These are phyloP conservation scores for Letharia columbiana DNA, from an alignment of 495 filamentous ascomycete genomes.

Conservation along the genomic window DNA sequence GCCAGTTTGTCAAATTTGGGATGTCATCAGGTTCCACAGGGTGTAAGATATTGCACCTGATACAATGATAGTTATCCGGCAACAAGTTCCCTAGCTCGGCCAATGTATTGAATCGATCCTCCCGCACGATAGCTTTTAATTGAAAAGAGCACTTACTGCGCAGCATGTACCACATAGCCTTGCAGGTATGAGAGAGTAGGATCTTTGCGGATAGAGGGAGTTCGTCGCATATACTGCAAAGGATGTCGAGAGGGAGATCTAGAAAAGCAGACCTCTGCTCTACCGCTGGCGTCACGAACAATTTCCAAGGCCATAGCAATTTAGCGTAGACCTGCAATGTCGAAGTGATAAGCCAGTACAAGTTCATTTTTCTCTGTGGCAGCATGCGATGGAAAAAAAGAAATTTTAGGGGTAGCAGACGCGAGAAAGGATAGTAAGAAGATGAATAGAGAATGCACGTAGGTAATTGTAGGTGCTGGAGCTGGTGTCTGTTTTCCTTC, in stretches of 20 bases:
- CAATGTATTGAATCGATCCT: constrained; percentile 17
- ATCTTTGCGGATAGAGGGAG: constrained; percentile 18
- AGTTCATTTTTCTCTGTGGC: constrained; percentile 10
- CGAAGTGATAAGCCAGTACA: constrained; percentile 16
- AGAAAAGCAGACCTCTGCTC: constrained; percentile 18
- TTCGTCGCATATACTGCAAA: constrained; percentile 15
- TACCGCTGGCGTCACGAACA: constrained; percentile 15
- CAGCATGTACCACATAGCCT: constrained; percentile 19
- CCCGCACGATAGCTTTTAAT: constrained; percentile 7
- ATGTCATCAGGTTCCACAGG: constrained; percentile 19
- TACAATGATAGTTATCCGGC: constrained; percentile 18
- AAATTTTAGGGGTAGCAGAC: too few relatives aligned
- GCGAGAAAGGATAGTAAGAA: too few relatives aligned
- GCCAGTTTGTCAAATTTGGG: constrained; percentile 18
- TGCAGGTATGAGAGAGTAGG: constrained; percentile 18
- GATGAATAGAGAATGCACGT: too few relatives aligned
- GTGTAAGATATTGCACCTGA: constrained; percentile 17
- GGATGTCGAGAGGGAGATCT: constrained; percentile 19
- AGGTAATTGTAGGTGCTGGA: too few relatives aligned
- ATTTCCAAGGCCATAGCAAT: constrained; percentile 16
- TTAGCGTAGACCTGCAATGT: constrained; percentile 13
- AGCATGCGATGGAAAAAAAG: not conserved
- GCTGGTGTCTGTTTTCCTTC: not conserved
- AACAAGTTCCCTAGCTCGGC: constrained; percentile 15
- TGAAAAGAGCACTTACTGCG: constrained; percentile 16